Evolutionary conservation across 805 yeast species (phyloP).

Genomic region (Kuraishia borneana): DNA sequence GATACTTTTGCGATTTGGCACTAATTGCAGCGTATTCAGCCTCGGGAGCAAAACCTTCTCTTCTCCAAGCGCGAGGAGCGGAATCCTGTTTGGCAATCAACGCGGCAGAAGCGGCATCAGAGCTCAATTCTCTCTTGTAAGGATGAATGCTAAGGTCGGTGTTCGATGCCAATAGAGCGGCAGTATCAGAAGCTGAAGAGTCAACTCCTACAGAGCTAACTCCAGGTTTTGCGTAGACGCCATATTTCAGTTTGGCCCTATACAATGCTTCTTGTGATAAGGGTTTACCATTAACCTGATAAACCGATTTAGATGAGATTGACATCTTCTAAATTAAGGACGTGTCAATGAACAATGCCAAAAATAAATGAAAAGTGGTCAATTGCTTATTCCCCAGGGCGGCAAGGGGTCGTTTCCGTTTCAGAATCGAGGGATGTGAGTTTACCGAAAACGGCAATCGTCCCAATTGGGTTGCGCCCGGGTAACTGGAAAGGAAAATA

Average conservation of each 20-base stretch:
- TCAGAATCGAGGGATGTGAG: too few species aligned
- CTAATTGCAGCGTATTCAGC: conserved; percentile 34
- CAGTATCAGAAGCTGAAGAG: conserved; percentile 60
- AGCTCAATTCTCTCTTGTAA: conserved; percentile 46
- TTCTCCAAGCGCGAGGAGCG: conserved; percentile 36
- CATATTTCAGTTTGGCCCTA: conserved; percentile 62
- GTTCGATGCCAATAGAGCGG: conserved; percentile 65
- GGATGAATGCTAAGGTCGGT: conserved; percentile 54
- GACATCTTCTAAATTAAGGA: background rate
- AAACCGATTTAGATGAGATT: conserved; percentile 23
- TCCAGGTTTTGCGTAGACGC: conserved; percentile 44
- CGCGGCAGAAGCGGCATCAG: conserved; percentile 64
- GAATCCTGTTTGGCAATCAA: conserved; percentile 32
- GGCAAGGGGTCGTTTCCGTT: background rate
- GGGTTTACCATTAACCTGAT: conserved; percentile 62
- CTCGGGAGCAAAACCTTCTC: conserved; percentile 30
- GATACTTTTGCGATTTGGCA: conserved; percentile 21
- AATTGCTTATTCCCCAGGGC: background rate
- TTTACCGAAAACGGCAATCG: too few species aligned
- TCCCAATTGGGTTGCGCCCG: too few species aligned
- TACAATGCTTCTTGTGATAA: conserved; percentile 66
- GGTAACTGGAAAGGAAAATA: too few species aligned
- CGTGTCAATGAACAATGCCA: background rate
- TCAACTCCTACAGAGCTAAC: conserved; percentile 49
- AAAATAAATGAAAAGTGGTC: background rate